Percentiles rank a stretch among this genome's conserved stretches.
Conservation (phyloP, 2,329 filamentous ascomycete species). For the Chaetomium olivaceum region DNA sequence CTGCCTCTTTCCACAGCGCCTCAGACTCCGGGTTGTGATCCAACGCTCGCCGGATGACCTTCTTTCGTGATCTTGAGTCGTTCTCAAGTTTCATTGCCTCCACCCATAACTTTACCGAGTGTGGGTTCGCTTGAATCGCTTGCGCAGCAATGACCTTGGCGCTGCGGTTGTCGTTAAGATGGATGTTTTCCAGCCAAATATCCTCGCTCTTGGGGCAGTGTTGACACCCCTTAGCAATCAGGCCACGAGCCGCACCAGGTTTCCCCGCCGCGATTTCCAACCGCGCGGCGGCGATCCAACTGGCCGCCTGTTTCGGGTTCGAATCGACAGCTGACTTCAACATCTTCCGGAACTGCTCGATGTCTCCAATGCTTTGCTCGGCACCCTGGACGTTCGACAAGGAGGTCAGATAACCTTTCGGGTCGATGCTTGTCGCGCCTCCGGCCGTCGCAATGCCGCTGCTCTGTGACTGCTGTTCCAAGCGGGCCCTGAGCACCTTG, state of each 20-base stretch:
- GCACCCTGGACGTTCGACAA: slow-evolving; percentile 78
- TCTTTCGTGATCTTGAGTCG: slow-evolving; percentile 81
- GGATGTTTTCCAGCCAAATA: slow-evolving; percentile 93
- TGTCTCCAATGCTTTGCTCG: slow-evolving; percentile 87
- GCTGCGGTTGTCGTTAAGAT: slow-evolving; percentile 87
- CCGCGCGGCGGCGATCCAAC: slow-evolving; percentile 92
- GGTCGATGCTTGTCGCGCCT: slow-evolving; percentile 87
- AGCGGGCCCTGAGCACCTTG: slow-evolving; percentile 90
- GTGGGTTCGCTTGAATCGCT: slow-evolving; percentile 87
- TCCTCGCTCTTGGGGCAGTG: slow-evolving; percentile 93
- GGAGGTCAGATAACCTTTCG: slow-evolving; percentile 93
- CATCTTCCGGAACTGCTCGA: slow-evolving; percentile 87
- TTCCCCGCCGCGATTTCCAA: slow-evolving; percentile 92
- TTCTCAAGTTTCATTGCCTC: slow-evolving; percentile 92
- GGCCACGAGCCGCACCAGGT: slow-evolving; percentile 81
- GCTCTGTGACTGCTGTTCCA: slow-evolving; percentile 82
- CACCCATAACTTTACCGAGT: slow-evolving; percentile 87
- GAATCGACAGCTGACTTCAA: slow-evolving; percentile 97
- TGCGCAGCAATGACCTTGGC: slow-evolving; percentile 94
- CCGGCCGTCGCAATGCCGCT: slow-evolving; percentile 70
- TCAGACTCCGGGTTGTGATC: slow-evolving; percentile 94
- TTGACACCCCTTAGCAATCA: slow-evolving; percentile 85
- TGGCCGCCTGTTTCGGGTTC: slow-evolving; percentile 90
- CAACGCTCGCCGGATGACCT: slow-evolving; percentile 86
- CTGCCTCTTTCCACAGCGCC: slow-evolving; percentile 95